Evolutionary conservation across 1,284 basidiomycete genomes (phyloP).

Genomic region (Cryptococcus sp.): DNA sequence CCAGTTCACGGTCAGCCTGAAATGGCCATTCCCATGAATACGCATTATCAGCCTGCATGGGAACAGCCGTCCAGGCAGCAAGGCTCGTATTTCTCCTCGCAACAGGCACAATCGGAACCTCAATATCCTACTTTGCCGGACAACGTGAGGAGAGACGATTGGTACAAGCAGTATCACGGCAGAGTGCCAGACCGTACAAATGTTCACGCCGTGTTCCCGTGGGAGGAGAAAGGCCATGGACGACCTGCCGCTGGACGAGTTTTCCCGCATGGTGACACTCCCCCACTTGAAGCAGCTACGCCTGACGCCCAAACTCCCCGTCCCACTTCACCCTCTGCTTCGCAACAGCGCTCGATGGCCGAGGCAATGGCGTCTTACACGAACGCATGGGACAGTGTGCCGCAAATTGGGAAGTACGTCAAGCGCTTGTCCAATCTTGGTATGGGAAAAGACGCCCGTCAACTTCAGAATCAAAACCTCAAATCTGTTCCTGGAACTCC

Average conservation of each 20-base stretch:
- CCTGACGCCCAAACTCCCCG: slow-evolving; percentile 33
- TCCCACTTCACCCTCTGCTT: neutral
- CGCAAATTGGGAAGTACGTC: slow-evolving; percentile 75
- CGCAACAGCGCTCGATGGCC: slow-evolving; percentile 46
- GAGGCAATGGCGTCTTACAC: slow-evolving; percentile 62
- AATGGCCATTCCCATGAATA: slow-evolving; percentile 55
- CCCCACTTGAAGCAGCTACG: slow-evolving; percentile 44
- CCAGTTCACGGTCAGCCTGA: slow-evolving; percentile 50
- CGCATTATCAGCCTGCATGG: slow-evolving; percentile 57
- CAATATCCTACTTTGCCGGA: slow-evolving; percentile 47
- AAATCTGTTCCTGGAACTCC: slow-evolving; percentile 35
- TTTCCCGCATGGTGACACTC: slow-evolving; percentile 70
- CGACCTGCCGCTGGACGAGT: slow-evolving; percentile 66
- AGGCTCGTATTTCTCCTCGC: slow-evolving; percentile 24
- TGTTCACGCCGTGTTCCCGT: slow-evolving; percentile 84
- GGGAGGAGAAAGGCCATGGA: slow-evolving; percentile 68
- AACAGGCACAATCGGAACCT: slow-evolving; percentile 22
- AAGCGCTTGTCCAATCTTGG: slow-evolving; percentile 58
- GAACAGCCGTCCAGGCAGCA: slow-evolving; percentile 54
- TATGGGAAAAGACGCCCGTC: slow-evolving; percentile 6
- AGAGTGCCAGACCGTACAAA: slow-evolving; percentile 67
- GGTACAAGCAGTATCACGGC: slow-evolving; percentile 55
- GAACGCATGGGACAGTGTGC: slow-evolving; percentile 80
- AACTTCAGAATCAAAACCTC: slow-evolving; percentile 11
- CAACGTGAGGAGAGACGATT: slow-evolving; percentile 49